Evolutionary conservation across 495 filamentous ascomycete species (phyloP), one percentile per base, ranked within the genome.

Genomic region (Wilcoxina mikolae): DNA sequence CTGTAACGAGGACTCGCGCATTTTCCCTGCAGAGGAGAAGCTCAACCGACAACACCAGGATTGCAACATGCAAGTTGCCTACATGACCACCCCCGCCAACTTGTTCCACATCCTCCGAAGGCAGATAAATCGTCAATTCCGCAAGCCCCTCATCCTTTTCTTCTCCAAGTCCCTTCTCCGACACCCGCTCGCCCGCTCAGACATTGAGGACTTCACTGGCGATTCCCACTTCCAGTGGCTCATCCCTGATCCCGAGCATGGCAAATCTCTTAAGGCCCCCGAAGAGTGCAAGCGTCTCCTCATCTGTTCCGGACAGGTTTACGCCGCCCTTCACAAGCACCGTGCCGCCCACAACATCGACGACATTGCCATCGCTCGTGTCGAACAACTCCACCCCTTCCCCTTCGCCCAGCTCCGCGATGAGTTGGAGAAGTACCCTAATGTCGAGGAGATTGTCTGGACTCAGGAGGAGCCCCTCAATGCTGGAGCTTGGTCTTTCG

Each of bases 371-470:
- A 83, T 98, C 70, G 93, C 86, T 42, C 87, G 91, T 65, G 80
- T 98, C 61, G 91, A 98, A 73, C 91, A 98, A 73, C 79, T 98
- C 26, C 84, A 96, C 71, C 91, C 91, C 63, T 98, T 98, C 87
- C 91, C 91, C 3, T 98, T 91, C 90, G 82, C 85, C 60, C 85
- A 90, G 73, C 79, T 98, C 42, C 81, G 82, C 70, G 89, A 95
- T 68, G 95, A 95, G 75, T 75, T 98, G 27, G 88, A 98, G 73
- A 77, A 70, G 71, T 98, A 98, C 73, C 84, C 88, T 68, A 96
- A 96, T 68, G 87, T 91, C 66, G 83, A 94, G 75, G 85, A 87
- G 57, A 90, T 98, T 56, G 85, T 96, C 55, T 98, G 87, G 87
- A 78, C 75, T 55, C 91, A 98, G 73, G 91, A 98, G 71, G 91